Evolutionary conservation across 805 yeast species (phyloP), one percentile per base, ranked within the genome.

Genomic region (Metschnikowia lunata): DNA sequence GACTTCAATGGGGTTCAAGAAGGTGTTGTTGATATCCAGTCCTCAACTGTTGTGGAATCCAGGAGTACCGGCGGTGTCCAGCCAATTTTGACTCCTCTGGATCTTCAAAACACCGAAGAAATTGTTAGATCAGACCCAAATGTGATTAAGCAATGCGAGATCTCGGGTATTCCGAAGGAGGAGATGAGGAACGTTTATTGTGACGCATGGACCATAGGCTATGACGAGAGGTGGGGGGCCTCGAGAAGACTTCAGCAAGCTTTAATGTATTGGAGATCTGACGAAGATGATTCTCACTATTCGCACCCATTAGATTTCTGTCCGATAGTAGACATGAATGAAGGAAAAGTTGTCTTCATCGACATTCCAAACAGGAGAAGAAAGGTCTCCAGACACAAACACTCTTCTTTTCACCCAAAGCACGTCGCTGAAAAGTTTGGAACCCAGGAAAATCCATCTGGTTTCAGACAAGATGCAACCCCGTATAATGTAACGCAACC

Each of bases 261-360:
- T 34, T 74, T 85, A 63, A 75, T 85, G 75, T 85, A 83, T 72
- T 85, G 82, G 76, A 76, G 89, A 69, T 71, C 80, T 11, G 71
- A 80, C 59, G 88, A 82, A 66, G 87, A 85, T 60, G 93, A 84
- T 63, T 82, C 88, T 36, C 83, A 80, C 61, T 80, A 80, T 64
- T 78, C 85, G 26, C 85, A 79, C 62, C 90, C 93, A 27, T 75
- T 85, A 56, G 91, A 85, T 63, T 85, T 85, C 71, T 79, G 89
- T 56, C 93, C 93, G 48, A 83, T 85, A 59, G 82, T 85, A 49
- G 93, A 85, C 64, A 80, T 84, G 67, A 83, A 82, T 63, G 77
- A 75, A 45, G 71, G 70, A 43, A 80, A 84, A 62, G 87, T 85
- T 47, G 77, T 85, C 52, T 83, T 64, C 62, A 83, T 85, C 54